A percentile compares a stretch with the other conserved stretches of the same genome.
Conservation (phyloP, 805 yeast genomes). For the Ogataea ramenticola region DNA sequence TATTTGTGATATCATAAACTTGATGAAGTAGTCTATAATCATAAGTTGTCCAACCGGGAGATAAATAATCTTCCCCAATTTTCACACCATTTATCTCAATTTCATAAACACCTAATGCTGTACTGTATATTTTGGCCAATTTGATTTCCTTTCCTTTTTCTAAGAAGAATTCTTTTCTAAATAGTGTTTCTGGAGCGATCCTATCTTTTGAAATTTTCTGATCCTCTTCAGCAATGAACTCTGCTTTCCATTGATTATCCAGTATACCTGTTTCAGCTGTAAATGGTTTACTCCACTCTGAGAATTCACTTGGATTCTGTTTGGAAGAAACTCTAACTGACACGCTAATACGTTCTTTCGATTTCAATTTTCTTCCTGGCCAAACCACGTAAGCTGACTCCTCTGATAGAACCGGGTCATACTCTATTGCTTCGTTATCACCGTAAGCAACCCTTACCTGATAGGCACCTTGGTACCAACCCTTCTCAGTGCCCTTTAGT, state of each 20-base stretch:
- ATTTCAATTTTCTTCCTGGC: constrained; percentile 8
- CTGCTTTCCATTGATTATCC: constrained; percentile 5
- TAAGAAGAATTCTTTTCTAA: constrained; percentile 4
- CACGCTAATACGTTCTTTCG: constrained; percentile 6
- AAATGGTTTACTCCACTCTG: constrained; percentile 5
- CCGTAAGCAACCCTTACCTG: constrained; percentile 5
- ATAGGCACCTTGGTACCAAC: constrained; percentile 9
- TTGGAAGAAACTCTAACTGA: constrained; percentile 6
- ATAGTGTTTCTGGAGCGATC: constrained; percentile 6
- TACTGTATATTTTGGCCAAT: constrained; percentile 11
- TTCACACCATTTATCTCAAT: constrained; percentile 15
- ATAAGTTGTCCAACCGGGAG: constrained; percentile 23
- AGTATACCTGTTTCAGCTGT: constrained; percentile 4
- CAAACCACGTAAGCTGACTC: constrained; percentile 2
- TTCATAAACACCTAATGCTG: constrained; percentile 18
- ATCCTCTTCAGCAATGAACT: constrained; percentile 4
- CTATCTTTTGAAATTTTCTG: constrained; percentile 3
- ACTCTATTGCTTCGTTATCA: not conserved
- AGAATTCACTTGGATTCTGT: constrained; percentile 1
- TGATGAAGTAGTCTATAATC: constrained; percentile 15
- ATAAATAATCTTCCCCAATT: constrained; percentile 13
- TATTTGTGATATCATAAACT: constrained; percentile 13
- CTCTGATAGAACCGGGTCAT: constrained; percentile 4
- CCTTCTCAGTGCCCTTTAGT: constrained; percentile 2
- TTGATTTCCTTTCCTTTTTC: constrained; percentile 1